Percentiles rank a stretch among this genome's conserved stretches.
Evolutionary conservation across 495 filamentous ascomycete species (phyloP).

Genomic region (Xylaria nigripes): DNA sequence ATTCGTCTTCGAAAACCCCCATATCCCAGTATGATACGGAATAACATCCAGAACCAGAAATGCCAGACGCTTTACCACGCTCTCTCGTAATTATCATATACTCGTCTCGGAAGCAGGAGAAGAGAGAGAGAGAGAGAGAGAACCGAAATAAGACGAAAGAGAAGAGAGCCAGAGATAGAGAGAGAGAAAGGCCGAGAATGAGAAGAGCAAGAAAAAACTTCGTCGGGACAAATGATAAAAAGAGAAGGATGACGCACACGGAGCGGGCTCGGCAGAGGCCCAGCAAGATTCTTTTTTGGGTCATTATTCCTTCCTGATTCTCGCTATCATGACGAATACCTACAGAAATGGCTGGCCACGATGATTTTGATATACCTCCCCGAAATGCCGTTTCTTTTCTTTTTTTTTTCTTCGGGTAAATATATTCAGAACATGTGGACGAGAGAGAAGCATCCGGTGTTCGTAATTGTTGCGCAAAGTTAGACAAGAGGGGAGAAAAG

Average conservation of each 20-base stretch:
- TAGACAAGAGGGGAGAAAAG: too few relatives aligned
- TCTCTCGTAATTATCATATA: constrained; percentile 8
- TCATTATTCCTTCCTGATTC: neutral
- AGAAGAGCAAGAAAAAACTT: neutral
- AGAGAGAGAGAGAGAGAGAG: neutral
- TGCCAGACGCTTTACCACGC: neutral
- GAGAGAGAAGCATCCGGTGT: neutral
- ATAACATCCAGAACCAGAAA: too few relatives aligned
- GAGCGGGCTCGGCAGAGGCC: neutral
- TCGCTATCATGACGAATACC: neutral
- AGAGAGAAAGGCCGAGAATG: too few relatives aligned
- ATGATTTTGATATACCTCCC: neutral
- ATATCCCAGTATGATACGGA: too few relatives aligned
- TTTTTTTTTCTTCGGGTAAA: neutral
- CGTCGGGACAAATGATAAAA: neutral
- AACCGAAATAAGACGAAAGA: too few relatives aligned
- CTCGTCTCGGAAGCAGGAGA: constrained; percentile 1
- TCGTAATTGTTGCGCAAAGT: neutral
- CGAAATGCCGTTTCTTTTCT: neutral
- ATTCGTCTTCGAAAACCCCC: too few relatives aligned
- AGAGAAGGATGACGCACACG: neutral
- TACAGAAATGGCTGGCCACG: neutral
- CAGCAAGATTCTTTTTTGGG: neutral
- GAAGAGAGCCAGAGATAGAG: too few relatives aligned
- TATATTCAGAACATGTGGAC: neutral